phyloP scores from a whole-genome alignment of 2,329 filamentous ascomycete genomes.

The Trichoderma brevicompactum region DNA sequence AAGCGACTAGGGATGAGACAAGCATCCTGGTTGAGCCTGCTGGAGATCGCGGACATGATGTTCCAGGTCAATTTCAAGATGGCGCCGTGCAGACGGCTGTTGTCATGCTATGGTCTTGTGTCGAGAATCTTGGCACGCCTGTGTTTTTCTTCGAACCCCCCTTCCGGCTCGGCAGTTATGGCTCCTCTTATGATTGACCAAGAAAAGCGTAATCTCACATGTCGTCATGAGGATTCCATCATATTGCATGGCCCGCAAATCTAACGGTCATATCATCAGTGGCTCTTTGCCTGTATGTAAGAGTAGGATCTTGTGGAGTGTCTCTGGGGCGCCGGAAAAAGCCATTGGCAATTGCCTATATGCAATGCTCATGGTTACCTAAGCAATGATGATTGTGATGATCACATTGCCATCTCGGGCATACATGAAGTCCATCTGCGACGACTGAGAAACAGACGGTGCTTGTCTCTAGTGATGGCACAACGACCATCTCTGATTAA shows the following conservation, averaged over 20 bases:
- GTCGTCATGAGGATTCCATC: neutral
- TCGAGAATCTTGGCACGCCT: neutral
- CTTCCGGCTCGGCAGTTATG: neutral
- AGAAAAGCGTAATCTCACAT: neutral
- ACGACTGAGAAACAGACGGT: too few species aligned
- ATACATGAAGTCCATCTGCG: too few species aligned
- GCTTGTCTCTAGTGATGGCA: too few species aligned
- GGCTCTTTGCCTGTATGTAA: neutral
- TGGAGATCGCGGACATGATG: conserved; percentile 7
- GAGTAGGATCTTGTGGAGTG: too few species aligned
- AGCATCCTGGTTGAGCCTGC: neutral
- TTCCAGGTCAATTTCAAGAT: conserved; percentile 17
- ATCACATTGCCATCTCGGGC: conserved; percentile 2
- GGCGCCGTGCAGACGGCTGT: neutral
- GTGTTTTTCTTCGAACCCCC: neutral
- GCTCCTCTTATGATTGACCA: neutral
- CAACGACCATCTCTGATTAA: too few species aligned
- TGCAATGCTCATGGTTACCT: neutral
- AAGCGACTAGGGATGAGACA: neutral
- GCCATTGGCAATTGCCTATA: neutral
- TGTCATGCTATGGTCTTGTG: neutral
- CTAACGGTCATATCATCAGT: neutral
- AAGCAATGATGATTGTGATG: neutral
- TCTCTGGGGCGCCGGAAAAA: too few species aligned
- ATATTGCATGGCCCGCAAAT: neutral